A percentile compares a stretch with the other conserved stretches of the same genome.
phyloP scores from a whole-genome alignment of 179 eudicot genomes.

The Spinacia oleracea region DNA sequence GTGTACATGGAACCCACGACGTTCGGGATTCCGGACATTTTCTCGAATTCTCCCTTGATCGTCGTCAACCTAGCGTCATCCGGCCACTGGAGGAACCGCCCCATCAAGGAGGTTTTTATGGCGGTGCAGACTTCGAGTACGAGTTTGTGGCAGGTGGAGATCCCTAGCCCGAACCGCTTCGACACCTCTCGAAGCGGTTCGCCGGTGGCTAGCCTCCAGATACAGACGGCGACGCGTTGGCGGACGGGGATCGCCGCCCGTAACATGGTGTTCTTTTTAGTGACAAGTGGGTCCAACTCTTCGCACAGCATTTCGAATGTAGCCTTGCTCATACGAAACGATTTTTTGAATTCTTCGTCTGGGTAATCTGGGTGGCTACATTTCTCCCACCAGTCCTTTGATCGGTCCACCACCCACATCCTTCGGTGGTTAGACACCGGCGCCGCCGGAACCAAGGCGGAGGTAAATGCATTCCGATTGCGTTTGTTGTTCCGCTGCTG shows the following conservation, averaged over 20 bases:
- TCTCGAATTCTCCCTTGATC: constrained; percentile 34
- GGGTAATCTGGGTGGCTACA: constrained; percentile 62
- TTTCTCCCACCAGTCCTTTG: constrained; percentile 87
- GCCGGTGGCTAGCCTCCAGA: constrained; percentile 69
- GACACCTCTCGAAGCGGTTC: constrained; percentile 70
- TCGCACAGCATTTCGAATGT: constrained; percentile 60
- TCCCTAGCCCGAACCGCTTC: constrained; percentile 61
- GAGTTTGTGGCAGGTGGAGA: constrained; percentile 71
- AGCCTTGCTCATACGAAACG: constrained; percentile 55
- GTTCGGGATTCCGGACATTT: constrained; percentile 47
- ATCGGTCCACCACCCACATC: constrained; percentile 78
- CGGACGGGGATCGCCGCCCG: constrained; percentile 66
- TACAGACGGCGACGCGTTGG: constrained; percentile 78
- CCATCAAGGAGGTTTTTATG: constrained; percentile 49
- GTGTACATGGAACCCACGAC: constrained; percentile 64
- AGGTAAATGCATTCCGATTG: not conserved
- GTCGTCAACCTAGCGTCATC: constrained; percentile 26
- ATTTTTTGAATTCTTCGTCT: constrained; percentile 46
- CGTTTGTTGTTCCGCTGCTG: not conserved
- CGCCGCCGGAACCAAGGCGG: not conserved
- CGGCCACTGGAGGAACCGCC: constrained; percentile 57
- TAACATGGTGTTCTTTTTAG: constrained; percentile 56
- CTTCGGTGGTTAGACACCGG: constrained; percentile 43
- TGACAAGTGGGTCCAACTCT: constrained; percentile 50
- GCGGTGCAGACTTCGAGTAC: constrained; percentile 61